phyloP scores from a whole-genome alignment of 371 early-diverging fungal species.

The Rhizopus sp. region DNA sequence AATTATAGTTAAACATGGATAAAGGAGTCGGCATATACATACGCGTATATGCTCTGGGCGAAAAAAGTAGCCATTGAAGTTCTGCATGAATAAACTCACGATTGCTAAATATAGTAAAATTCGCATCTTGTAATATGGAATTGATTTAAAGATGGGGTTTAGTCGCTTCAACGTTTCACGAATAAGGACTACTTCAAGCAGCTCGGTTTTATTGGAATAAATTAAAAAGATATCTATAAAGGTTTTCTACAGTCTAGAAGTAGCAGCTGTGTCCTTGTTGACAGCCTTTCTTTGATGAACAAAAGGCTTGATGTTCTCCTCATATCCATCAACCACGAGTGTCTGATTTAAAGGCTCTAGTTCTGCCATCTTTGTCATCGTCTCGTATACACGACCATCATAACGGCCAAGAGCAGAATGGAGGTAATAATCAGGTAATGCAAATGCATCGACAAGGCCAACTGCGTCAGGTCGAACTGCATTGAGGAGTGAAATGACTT shows the following conservation, averaged over 20 bases:
- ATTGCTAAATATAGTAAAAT: too few species aligned
- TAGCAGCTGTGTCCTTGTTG: conserved; percentile 7
- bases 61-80: neutral
- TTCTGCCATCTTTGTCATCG: conserved; percentile 68
- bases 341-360: conserved; percentile 70
- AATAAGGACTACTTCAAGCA: too few species aligned
- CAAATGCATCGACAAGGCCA: conserved; percentile 78
- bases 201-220: too few species aligned
- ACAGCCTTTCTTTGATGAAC: conserved; percentile 26
- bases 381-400: conserved; percentile 79
- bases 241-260: conserved; percentile 23
- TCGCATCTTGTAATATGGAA: too few species aligned
- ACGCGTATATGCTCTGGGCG: neutral
- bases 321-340: conserved; percentile 60
- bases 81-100: too few species aligned
- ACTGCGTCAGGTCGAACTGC: conserved; percentile 73
- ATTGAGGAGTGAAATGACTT: conserved; percentile 53
- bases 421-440: conserved; percentile 72
- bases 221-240: neutral
- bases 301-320: conserved; percentile 58
- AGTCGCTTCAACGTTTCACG: too few species aligned
- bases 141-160: too few species aligned
- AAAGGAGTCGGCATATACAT: too few species aligned
- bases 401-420: conserved; percentile 76
- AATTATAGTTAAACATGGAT: too few species aligned